These are phyloP conservation scores for Lipomyces chichibuensis DNA, from an alignment of 805 yeast genomes.

Conservation along the genomic window DNA sequence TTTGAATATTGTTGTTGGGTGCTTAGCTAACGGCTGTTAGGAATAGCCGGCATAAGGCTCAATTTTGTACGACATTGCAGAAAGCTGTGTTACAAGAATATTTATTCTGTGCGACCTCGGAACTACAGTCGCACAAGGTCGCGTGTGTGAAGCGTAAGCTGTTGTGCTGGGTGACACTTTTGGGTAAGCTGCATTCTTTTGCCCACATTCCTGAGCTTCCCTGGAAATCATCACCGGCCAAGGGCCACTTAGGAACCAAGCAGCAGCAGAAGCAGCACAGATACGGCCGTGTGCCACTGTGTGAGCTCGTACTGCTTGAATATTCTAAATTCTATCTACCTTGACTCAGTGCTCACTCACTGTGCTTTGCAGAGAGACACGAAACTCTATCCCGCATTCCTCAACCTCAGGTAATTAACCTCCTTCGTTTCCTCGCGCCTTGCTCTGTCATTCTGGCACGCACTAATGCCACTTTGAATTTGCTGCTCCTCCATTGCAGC, in stretches of 20 bases:
- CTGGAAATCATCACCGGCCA: background rate
- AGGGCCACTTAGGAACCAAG: background rate
- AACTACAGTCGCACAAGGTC: background rate
- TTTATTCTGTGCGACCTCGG: background rate
- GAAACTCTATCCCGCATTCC: background rate
- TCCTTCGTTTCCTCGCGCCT: background rate
- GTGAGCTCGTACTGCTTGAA: background rate
- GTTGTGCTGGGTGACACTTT: background rate
- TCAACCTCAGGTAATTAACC: slow-evolving; percentile 2
- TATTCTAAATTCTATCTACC: background rate
- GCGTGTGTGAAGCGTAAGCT: background rate
- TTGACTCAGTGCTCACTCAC: background rate
- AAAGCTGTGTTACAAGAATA: background rate
- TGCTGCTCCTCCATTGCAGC: background rate
- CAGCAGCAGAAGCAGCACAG: background rate
- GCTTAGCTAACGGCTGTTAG: background rate
- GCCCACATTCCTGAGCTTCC: slow-evolving; percentile 1
- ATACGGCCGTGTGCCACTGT: slow-evolving; percentile 1
- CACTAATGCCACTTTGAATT: background rate
- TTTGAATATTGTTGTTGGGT: background rate
- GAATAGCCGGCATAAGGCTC: background rate
- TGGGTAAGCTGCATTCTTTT: background rate
- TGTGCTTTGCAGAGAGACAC: background rate
- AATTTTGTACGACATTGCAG: background rate
- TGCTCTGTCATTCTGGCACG: slow-evolving; percentile 4